Base-by-base conservation (phyloP, 2,329 filamentous ascomycete species). In the Neofusicoccum sp. region DNA sequence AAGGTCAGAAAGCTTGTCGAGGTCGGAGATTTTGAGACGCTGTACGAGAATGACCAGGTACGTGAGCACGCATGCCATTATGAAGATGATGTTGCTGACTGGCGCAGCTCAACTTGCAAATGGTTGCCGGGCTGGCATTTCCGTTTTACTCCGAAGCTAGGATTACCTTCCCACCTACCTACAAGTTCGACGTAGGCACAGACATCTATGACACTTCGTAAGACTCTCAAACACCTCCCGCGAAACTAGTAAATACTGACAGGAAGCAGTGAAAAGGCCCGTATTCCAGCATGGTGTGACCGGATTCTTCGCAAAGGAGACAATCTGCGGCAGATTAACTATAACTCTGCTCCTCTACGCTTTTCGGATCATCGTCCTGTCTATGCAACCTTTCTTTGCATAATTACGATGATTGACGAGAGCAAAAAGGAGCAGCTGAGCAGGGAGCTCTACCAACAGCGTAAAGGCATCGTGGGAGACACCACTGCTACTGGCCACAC, bases 331-430 rank as follows among this genome's bases (percentile, higher is more conserved):
- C 95, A 98, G 72, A 80, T 89, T 9, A 84, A 89, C 33, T 99
- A 99, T 75, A 85, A 90, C 69, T 88, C 85, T 58, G 92, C 93
- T 3, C 87, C 91, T 31, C 80, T 99, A 36, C 85, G 84, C 11
- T 96, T 98, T 72, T 99, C 95, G 0, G 95, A 99, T 70, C 95
- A 99, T 74, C 85, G 93, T n/a, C 95, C 95, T 1, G 93, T 99
- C 0, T 97, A 91, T 75, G 93, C 91, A 11, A 86, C 86, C 0
- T 99, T 99, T 70, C 85, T 91, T 66, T 96, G 93, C 74, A 85
- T 82, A 1, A 89, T 98, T 57, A 93, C 82, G 65, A 86, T 95
- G 45, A 79, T 98, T 9, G 85, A 99, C 66, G 90, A 96, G 71
- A 77, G 75, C 26, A 78, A 82, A 58, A 91, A 90, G 65, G 88